These are phyloP conservation scores for Plasmodium gonderi DNA, from an alignment of 169 alveolate species.

Conservation along the genomic window DNA sequence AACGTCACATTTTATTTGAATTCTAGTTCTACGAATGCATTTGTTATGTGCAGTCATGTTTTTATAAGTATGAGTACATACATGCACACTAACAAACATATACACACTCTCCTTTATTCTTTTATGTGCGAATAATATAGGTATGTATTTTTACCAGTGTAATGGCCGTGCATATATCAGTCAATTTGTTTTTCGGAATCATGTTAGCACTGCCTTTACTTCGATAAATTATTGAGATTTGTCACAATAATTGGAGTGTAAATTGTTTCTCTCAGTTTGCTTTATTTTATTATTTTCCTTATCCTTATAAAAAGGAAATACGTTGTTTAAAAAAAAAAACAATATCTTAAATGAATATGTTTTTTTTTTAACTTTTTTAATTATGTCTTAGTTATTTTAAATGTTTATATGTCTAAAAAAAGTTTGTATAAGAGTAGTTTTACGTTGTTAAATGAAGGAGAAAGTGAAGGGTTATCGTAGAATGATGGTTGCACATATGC, in stretches of 20 bases:
- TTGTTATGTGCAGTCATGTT: background rate
- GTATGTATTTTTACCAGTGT: conserved; percentile 24
- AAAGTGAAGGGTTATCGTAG: background rate
- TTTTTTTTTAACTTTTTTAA: background rate
- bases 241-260: background rate
- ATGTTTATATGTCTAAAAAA: background rate
- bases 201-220: conserved; percentile 12
- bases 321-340: background rate
- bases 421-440: too few relatives aligned
- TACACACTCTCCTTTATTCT: background rate
- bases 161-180: conserved; percentile 58
- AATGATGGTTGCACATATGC: background rate
- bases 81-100: background rate
- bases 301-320: background rate
- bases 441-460: background rate
- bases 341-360: background rate
- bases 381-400: background rate
- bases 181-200: conserved; percentile 62
- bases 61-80: background rate
- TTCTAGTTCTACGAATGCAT: too few relatives aligned
- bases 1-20: too few relatives aligned
- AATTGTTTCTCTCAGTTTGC: background rate
- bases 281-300: conserved; percentile 4
- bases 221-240: background rate
- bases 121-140: background rate